Base-by-base conservation (phyloP, 1,139 yeast species). In the Taphrina flavorubra region DNA sequence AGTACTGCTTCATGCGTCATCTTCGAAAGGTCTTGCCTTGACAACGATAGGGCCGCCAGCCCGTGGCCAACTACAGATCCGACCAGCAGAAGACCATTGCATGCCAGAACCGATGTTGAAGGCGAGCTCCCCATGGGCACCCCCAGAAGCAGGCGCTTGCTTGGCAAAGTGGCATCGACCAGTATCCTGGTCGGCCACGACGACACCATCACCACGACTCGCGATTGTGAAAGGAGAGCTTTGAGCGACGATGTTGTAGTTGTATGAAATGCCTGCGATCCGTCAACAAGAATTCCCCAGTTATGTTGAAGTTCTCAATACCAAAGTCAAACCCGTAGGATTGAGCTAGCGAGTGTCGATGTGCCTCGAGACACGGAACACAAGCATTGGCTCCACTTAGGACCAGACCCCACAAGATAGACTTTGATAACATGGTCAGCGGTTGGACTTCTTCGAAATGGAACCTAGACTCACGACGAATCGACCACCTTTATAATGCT, bases 211-310 rank as follows among this genome's bases (percentile, higher is more conserved):
- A 25, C 20, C 58, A 2, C 20, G 25, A 53, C 25, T 16, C 7
- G 42, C 7, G 25, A 53, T 31, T 10, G 42, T 20, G 16, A 53
- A 53, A 14, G 58, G 42, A 14, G 58, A 8, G 14, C 42, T 42
- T 53, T 53, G 58, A 13, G 58, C 58, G 58, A 53, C 58, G 34
- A 53, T 53, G 25, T 53, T 37, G 42, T 53, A 53, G 44, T 53
- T 53, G 58, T 53, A 53, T 34, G 58, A 34, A 10, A 53, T 36
- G 6, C 58, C 58, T 53, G 42, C 2, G 18, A 53, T 16, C 4
- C 8, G 25, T n/a, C 10, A 20, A 20, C n/a, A 34, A 11, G 20
- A 8, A 6, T 14, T 51, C 34, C 11, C 20, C 39, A 14, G 16
- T 2, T 7, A 51, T 14, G 20, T 25, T 10, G 20, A 1, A 2